Percentiles rank a stretch among this genome's conserved stretches.
Conservation (phyloP, 192 early-diverging fungal genomes). For the Backusella liffmaniae region DNA sequence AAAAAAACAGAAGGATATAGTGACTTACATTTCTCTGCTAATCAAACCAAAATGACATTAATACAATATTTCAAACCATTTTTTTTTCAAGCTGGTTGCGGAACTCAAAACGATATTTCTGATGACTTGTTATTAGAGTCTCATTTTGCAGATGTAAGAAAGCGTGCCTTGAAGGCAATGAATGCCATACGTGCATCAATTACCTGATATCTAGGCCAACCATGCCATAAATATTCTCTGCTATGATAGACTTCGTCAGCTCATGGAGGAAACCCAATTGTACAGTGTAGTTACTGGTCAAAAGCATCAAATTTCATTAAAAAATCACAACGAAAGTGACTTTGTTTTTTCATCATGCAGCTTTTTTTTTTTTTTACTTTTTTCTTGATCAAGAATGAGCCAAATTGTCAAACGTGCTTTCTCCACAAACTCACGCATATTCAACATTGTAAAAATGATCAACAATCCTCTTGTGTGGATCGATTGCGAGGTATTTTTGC, state of each 20-base stretch:
- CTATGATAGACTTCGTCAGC: slow-evolving; percentile 38
- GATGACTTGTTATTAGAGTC: slow-evolving; percentile 77
- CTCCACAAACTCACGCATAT: neutral
- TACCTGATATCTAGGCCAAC: slow-evolving; percentile 21
- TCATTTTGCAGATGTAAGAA: slow-evolving; percentile 72
- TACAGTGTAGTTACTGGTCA: slow-evolving; percentile 34
- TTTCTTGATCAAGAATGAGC: too few relatives aligned
- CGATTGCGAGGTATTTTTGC: slow-evolving; percentile 62
- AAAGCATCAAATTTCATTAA: slow-evolving; percentile 6
- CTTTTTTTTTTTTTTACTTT: neutral
- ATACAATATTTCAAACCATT: too few relatives aligned
- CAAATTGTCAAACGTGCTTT: too few relatives aligned
- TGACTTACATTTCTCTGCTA: too few relatives aligned
- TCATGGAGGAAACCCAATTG: slow-evolving; percentile 33
- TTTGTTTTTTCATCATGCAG: neutral
- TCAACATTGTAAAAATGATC: slow-evolving; percentile 23
- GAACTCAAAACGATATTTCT: slow-evolving; percentile 61
- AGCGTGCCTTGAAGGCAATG: slow-evolving; percentile 72
- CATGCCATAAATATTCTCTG: slow-evolving; percentile 28
- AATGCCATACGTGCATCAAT: slow-evolving; percentile 50
- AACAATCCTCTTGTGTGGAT: slow-evolving; percentile 78
- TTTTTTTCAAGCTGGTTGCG: slow-evolving; percentile 54
- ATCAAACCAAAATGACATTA: too few relatives aligned
- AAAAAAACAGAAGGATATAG: too few relatives aligned
- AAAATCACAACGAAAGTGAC: neutral